phyloP scores from a whole-genome alignment of 2,329 filamentous ascomycete genomes.

The Pseudocercospora crystallina region DNA sequence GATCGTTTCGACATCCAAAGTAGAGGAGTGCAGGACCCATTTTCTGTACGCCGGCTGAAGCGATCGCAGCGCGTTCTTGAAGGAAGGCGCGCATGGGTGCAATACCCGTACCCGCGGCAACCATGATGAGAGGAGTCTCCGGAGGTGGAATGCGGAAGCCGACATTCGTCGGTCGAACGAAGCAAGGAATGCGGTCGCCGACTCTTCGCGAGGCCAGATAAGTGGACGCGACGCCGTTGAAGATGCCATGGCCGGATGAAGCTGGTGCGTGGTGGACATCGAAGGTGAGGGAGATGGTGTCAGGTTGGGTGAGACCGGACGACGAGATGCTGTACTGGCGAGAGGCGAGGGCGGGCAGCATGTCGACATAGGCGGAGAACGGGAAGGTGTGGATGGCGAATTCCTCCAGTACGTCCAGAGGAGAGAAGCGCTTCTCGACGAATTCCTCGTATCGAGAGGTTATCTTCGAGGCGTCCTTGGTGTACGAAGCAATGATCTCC shows the following conservation, averaged over 20 bases:
- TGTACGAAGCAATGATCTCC: conserved; percentile 38
- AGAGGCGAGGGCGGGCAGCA: conserved; percentile 20
- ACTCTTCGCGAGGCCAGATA: conserved; percentile 39
- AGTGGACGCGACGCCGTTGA: conserved; percentile 41
- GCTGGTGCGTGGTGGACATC: conserved; percentile 45
- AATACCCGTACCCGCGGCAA: conserved; percentile 53
- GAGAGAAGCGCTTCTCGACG: conserved; percentile 43
- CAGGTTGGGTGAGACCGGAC: conserved; percentile 18
- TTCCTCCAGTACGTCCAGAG: conserved; percentile 67
- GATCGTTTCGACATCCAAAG: conserved; percentile 25
- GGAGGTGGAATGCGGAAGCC: conserved; percentile 42
- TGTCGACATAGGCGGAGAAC: conserved; percentile 53
- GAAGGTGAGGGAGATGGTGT: conserved; percentile 58
- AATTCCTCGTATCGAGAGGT: conserved; percentile 33
- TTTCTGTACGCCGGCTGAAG: conserved; percentile 29
- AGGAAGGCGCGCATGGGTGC: conserved; percentile 49
- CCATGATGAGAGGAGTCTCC: conserved; percentile 52
- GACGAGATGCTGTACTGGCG: conserved; percentile 31
- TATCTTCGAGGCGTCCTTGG: conserved; percentile 49
- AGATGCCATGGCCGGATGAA: conserved; percentile 23
- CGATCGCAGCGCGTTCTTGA: conserved; percentile 41
- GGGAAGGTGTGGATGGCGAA: conserved; percentile 59
- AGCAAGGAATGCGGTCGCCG: conserved; percentile 41
- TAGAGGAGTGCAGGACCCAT: conserved; percentile 31
- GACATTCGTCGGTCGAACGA: conserved; percentile 38